Conservation (phyloP, 2,329 filamentous ascomycete genomes). For the Dendrostoma leiphaemia region DNA sequence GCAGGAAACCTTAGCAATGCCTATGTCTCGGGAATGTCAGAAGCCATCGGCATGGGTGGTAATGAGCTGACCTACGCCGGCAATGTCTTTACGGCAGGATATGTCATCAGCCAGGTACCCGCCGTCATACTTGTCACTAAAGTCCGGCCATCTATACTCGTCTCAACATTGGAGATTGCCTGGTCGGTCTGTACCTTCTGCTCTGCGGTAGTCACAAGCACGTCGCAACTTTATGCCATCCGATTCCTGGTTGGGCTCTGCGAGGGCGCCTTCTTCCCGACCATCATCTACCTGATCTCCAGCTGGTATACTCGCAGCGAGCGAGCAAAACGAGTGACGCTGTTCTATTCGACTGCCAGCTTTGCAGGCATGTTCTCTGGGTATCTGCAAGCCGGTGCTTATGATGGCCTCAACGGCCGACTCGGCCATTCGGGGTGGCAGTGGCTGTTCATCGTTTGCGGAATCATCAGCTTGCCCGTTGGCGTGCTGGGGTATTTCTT, state of each 20-base stretch:
- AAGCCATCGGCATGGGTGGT: conserved; percentile 15
- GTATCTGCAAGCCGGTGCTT: conserved; percentile 48
- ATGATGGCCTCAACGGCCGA: conserved; percentile 45
- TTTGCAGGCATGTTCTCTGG: conserved; percentile 48
- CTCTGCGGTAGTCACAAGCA: conserved; percentile 16
- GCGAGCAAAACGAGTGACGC: conserved; percentile 12
- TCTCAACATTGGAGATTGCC: conserved; percentile 13
- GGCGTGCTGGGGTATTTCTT: conserved; percentile 20
- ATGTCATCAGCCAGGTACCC: conserved; percentile 15
- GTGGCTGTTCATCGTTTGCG: conserved; percentile 48
- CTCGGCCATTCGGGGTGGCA: conserved; percentile 43
- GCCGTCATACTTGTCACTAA: conserved; percentile 16
- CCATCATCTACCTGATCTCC: conserved; percentile 18
- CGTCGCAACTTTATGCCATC: conserved; percentile 16
- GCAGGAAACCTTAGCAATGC: conserved; percentile 16
- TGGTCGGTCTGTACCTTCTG: conserved; percentile 18
- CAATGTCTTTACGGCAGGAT: conserved; percentile 18
- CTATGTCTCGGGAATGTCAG: conserved; percentile 19
- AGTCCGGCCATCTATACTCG: conserved; percentile 15
- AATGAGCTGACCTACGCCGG: conserved; percentile 13
- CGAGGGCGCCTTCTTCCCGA: conserved; percentile 20
- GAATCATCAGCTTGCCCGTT: conserved; percentile 21
- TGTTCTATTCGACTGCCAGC: conserved; percentile 16
- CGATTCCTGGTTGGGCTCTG: conserved; percentile 15
- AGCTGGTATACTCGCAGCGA: conserved; percentile 18